These are phyloP conservation scores for Trifolium subterraneum DNA, from an alignment of 306 rosid genomes.

Conservation along the genomic window DNA sequence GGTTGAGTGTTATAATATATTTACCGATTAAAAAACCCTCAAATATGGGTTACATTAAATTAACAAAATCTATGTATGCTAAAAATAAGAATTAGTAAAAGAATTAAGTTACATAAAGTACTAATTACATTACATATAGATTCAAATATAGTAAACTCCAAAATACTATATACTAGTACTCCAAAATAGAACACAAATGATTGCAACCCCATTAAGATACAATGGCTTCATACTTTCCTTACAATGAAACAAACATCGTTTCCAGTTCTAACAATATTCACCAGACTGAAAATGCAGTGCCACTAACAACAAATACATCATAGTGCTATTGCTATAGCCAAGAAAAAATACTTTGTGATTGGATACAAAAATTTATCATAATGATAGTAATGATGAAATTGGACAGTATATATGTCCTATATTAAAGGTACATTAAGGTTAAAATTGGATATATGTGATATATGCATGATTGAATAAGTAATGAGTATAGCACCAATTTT, in stretches of 20 bases:
- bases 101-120: too few species aligned
- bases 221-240: slow-evolving; percentile 35
- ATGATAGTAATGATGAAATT: slow-evolving; percentile 50
- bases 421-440: slow-evolving; percentile 53
- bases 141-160: background rate
- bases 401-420: slow-evolving; percentile 29
- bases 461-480: slow-evolving; percentile 48
- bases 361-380: slow-evolving; percentile 39
- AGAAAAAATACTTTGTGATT: slow-evolving; percentile 16
- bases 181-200: slow-evolving; percentile 1
- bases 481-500: slow-evolving; percentile 45
- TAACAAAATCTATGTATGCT: too few species aligned
- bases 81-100: too few species aligned
- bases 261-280: slow-evolving; percentile 29
- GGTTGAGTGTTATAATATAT: too few species aligned
- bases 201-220: slow-evolving; percentile 18
- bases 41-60: too few species aligned
- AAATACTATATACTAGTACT: too few species aligned
- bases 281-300: slow-evolving; percentile 41
- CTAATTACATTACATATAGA: background rate
- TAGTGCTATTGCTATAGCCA: slow-evolving; percentile 32
- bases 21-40: too few species aligned
- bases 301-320: slow-evolving; percentile 37
- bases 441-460: slow-evolving; percentile 42
- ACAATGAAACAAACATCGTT: slow-evolving; percentile 41